A percentile compares a stretch with the other conserved stretches of the same genome.
phyloP scores from a whole-genome alignment of 1,284 basidiomycete genomes.

The Takashimella tepidaria region DNA sequence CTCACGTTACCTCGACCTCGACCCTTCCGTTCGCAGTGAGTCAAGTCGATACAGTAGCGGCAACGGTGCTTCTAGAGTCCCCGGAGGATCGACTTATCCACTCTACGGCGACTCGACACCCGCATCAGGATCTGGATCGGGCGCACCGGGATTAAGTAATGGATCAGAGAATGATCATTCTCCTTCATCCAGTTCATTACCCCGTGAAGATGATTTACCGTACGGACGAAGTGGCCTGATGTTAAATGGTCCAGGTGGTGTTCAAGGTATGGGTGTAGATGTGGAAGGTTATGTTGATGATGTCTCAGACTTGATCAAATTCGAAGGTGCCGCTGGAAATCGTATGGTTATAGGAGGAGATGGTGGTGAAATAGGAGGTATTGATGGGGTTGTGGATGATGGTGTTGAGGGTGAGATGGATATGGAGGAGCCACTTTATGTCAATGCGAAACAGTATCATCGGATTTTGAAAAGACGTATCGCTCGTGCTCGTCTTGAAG shows the following conservation, averaged over 20 bases:
- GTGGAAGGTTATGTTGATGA: constrained; percentile 10
- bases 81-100: no score
- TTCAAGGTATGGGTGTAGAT: constrained; percentile 2
- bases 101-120: background rate
- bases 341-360: background rate
- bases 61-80: no score
- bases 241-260: no score
- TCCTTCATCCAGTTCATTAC: background rate
- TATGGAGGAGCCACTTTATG: constrained; percentile 92
- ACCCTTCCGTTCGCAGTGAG: constrained; percentile 6
- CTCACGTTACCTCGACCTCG: constrained; percentile 29
- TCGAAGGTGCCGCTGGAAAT: constrained; percentile 17
- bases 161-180: background rate
- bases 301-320: constrained; percentile 16
- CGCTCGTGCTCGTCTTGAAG: constrained; percentile 80
- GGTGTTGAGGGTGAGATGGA: constrained; percentile 42
- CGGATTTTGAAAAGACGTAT: constrained; percentile 88
- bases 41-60: no score
- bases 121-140: background rate
- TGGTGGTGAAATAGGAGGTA: constrained; percentile 10
- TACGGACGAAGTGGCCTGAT: background rate
- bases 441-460: constrained; percentile 96
- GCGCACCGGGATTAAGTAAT: background rate
- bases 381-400: constrained; percentile 7
- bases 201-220: background rate